Percentiles rank a stretch among this genome's conserved stretches.
These are phyloP conservation scores for Pyricularia sp. DNA, from an alignment of 2,329 filamentous ascomycete genomes.

Conservation along the genomic window DNA sequence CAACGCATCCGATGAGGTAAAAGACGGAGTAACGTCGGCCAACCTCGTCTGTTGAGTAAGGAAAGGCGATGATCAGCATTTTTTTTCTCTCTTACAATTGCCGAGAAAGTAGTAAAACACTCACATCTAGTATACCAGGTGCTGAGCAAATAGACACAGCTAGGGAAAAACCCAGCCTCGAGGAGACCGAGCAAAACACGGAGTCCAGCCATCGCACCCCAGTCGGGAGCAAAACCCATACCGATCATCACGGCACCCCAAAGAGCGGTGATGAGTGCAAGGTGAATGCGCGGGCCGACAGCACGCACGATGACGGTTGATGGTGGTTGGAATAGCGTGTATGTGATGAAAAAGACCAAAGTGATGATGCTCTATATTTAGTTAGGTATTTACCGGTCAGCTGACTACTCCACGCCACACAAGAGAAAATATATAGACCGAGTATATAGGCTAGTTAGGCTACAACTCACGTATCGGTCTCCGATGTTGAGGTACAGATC, in stretches of 20 bases:
- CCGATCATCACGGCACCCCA: conserved; percentile 53
- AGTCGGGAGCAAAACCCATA: conserved; percentile 48
- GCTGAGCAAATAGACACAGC: conserved; percentile 57
- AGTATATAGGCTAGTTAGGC: conserved; percentile 4
- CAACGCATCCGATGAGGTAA: conserved; percentile 54
- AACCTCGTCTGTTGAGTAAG: conserved; percentile 39
- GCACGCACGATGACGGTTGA: conserved; percentile 57
- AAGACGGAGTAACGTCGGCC: conserved; percentile 57
- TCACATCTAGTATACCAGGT: conserved; percentile 59
- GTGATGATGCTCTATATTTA: conserved; percentile 45
- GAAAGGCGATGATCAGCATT: neutral
- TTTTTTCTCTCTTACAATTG: no score
- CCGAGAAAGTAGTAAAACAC: conserved; percentile 10
- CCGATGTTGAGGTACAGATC: conserved; percentile 31
- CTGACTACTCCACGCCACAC: neutral
- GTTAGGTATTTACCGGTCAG: neutral
- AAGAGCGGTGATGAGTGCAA: conserved; percentile 37
- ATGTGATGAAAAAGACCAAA: conserved; percentile 62
- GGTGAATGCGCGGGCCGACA: conserved; percentile 46
- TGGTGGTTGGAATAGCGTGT: conserved; percentile 58
- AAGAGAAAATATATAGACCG: neutral
- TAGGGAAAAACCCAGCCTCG: conserved; percentile 61
- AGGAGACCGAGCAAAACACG: conserved; percentile 48
- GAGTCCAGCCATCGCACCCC: conserved; percentile 37
- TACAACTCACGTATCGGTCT: conserved; percentile 28